Conservation (phyloP, 169 alveolate species). For the Cryptosporidium sp. region DNA sequence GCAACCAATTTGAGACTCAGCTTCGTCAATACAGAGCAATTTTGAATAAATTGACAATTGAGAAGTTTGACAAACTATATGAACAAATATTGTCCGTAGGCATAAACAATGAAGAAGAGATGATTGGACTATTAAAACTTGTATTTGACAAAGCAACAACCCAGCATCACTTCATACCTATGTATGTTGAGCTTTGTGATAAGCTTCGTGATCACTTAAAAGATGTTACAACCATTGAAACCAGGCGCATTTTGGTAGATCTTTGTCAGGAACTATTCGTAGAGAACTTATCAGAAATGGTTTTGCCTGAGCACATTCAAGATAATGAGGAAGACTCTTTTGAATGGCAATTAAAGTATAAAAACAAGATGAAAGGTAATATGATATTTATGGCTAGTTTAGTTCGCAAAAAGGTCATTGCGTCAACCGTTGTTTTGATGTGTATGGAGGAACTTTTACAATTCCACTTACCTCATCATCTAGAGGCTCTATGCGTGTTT, state of each 20-base stretch:
- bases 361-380: conserved; percentile 88
- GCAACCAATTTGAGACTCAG: conserved; percentile 58
- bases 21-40: conserved; percentile 73
- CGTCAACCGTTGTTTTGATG: conserved; percentile 85
- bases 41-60: conserved; percentile 81
- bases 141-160: conserved; percentile 88
- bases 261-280: conserved; percentile 87
- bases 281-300: conserved; percentile 85
- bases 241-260: conserved; percentile 83
- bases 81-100: conserved; percentile 77
- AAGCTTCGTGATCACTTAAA: conserved; percentile 82
- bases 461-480: conserved; percentile 83
- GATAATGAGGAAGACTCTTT: conserved; percentile 85
- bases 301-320: conserved; percentile 81
- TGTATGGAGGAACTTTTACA: conserved; percentile 86
- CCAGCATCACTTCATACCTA: conserved; percentile 88
- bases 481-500: conserved; percentile 88
- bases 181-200: conserved; percentile 88
- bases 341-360: conserved; percentile 87
- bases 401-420: conserved; percentile 84
- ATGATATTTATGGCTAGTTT: conserved; percentile 88
- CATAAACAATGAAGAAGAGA: conserved; percentile 77
- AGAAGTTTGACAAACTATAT: conserved; percentile 80
- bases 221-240: conserved; percentile 77
- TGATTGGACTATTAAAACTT: conserved; percentile 77